Base-by-base conservation (phyloP, 306 rosid species). In the Begonia masoniana region DNA sequence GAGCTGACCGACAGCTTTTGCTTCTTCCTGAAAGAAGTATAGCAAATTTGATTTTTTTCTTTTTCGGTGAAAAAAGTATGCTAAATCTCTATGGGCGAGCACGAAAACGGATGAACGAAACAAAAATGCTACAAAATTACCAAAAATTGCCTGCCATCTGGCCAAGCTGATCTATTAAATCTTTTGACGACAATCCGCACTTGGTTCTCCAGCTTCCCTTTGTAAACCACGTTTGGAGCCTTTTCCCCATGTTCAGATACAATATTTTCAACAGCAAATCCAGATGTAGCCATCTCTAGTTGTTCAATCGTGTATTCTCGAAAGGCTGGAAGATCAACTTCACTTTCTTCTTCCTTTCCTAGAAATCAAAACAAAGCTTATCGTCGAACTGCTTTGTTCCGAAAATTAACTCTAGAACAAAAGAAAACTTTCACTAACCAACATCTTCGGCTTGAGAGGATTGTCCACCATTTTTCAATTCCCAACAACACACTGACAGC, bases 231-330 rank as follows among this genome's bases (percentile, higher is more conserved):
- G 64, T 89, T 89, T 26, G 97, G 94, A 69, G 97, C 97, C 73
- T 83, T 89, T 65, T 89, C 97, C 53, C 97, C 97, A 60, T 89
- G 97, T 70, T 89, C 97, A 45, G 97, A 89, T 72, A 89, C 97
- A 56, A 89, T 85, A 71, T 89, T 89, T 67, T 89, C 95, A 10
- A 73, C 60, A 0, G 97, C 75, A 71, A 89, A 89, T 47, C 95
- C 97, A 50, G 94, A 85, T 0, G 97, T 89, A 41, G 95, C 95
- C 51, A 64, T 73, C 81, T 74, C 72, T 58, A 89, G 87, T 70
- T 85, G 91, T 65, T 82, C 95, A 4, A 82, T 19, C 12, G 94
- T 76, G 79, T 66, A 89, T 61, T 78, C 94, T 21, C 62, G 84
- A 68, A 89, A 89, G 41, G 63, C 54, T 0, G 88, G 85, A 74